Percentiles rank a stretch among this genome's conserved stretches.
Conservation (phyloP, 768 basidiomycete species). For the Xerocomellus amylosporus region DNA sequence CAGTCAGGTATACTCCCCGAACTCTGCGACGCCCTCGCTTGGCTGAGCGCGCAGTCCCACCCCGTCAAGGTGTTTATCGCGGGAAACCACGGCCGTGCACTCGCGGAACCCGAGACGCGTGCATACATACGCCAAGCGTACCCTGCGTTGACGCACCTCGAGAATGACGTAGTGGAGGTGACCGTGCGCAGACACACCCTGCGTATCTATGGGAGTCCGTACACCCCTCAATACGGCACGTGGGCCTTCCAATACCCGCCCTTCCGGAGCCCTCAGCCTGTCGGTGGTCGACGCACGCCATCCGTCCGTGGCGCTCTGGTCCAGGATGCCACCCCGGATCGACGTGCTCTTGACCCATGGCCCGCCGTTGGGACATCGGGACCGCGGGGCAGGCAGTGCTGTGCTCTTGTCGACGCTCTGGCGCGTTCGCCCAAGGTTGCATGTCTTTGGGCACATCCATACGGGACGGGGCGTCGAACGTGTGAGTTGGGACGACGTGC, state of each 20-base stretch:
- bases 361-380: constrained; percentile 37
- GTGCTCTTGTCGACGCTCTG: constrained; percentile 34
- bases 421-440: constrained; percentile 35
- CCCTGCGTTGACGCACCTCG: constrained; percentile 38
- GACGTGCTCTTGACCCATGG: constrained; percentile 47
- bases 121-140: constrained; percentile 18
- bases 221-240: constrained; percentile 36
- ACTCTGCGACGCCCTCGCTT: constrained; percentile 29
- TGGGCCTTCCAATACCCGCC: constrained; percentile 11
- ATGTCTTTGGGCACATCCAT: constrained; percentile 46
- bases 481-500: constrained; percentile 32
- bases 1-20: constrained; percentile 35
- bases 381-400: constrained; percentile 31
- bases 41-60: constrained; percentile 36
- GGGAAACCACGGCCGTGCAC: constrained; percentile 42
- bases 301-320: constrained; percentile 22
- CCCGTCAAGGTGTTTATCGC: constrained; percentile 41
- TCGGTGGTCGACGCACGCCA: neutral
- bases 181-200: constrained; percentile 32
- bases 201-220: constrained; percentile 39
- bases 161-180: constrained; percentile 31
- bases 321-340: constrained; percentile 27
- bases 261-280: too few species aligned
- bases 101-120: constrained; percentile 21
- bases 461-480: constrained; percentile 33